A percentile compares a stretch with the other conserved stretches of the same genome.
Conservation (phyloP, 176 grass and related monocot species). For the Oryza officinalis region DNA sequence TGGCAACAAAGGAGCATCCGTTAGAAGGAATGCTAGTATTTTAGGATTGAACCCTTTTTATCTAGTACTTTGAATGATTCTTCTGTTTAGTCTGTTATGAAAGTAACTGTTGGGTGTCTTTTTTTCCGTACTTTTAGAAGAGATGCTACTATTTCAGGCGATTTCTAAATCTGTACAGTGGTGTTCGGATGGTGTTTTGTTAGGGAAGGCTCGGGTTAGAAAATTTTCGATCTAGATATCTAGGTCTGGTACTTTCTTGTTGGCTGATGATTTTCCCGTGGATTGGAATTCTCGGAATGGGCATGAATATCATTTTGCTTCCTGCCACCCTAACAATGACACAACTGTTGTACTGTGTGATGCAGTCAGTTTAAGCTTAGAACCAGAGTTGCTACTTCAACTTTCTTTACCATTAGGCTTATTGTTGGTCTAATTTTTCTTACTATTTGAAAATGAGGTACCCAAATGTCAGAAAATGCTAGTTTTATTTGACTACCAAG, state of each 20-base stretch:
- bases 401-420: background rate
- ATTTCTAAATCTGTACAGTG: too few species aligned
- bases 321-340: too few species aligned
- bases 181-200: background rate
- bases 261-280: background rate
- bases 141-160: too few species aligned
- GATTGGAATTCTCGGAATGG: background rate
- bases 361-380: background rate
- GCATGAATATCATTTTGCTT: background rate
- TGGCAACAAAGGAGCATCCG: background rate
- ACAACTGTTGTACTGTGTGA: background rate
- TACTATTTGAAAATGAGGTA: background rate
- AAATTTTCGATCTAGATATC: slow-evolving; percentile 6
- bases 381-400: background rate
- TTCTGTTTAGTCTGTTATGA: background rate
- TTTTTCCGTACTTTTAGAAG: background rate
- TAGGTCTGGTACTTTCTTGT: background rate
- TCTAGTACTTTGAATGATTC: too few species aligned
- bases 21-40: background rate
- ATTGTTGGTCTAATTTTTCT: background rate
- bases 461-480: background rate
- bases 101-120: background rate
- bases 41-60: too few species aligned
- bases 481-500: slow-evolving; percentile 4
- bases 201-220: background rate